Percentiles rank a stretch among this genome's conserved stretches.
Conservation (phyloP, 148 eudicot genomes). For the Arbutus unedo region DNA sequence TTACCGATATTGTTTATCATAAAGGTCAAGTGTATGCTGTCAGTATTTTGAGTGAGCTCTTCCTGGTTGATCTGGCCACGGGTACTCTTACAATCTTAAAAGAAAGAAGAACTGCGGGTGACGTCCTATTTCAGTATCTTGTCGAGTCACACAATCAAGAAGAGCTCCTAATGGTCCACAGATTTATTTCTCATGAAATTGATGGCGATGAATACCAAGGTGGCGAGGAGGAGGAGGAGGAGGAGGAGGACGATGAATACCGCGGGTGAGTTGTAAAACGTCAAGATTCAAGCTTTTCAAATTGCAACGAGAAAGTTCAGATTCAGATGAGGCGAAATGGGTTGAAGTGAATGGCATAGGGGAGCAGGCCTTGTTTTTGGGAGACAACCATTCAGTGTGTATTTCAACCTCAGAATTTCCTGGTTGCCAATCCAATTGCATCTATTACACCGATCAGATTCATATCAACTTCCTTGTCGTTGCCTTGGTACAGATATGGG, state of each 20-base stretch:
- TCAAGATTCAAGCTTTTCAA: conserved; percentile 5
- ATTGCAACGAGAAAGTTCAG: not conserved
- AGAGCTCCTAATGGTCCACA: not conserved
- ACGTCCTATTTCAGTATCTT: not conserved
- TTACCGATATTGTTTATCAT: not conserved
- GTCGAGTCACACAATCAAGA: not conserved
- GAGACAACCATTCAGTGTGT: not conserved
- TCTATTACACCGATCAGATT: not conserved
- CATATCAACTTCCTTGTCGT: too few species aligned
- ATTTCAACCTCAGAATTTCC: too few species aligned
- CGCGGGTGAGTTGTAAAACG: not conserved
- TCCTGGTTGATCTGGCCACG: not conserved
- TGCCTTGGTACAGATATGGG: too few species aligned
- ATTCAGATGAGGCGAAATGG: not conserved
- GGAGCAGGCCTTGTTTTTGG: too few species aligned
- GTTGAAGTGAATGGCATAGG: not conserved
- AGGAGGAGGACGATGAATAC: not conserved
- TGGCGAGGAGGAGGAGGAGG: not conserved
- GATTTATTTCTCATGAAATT: too few species aligned
- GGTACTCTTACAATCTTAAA: not conserved
- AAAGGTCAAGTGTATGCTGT: not conserved
- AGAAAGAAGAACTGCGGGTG: too few species aligned
- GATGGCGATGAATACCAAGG: too few species aligned
- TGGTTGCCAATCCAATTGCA: not conserved
- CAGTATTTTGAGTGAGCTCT: not conserved